Evolutionary conservation across 169 alveolate species (phyloP), one percentile per base, ranked within the genome.

Genomic region (Plasmodium fragile): DNA sequence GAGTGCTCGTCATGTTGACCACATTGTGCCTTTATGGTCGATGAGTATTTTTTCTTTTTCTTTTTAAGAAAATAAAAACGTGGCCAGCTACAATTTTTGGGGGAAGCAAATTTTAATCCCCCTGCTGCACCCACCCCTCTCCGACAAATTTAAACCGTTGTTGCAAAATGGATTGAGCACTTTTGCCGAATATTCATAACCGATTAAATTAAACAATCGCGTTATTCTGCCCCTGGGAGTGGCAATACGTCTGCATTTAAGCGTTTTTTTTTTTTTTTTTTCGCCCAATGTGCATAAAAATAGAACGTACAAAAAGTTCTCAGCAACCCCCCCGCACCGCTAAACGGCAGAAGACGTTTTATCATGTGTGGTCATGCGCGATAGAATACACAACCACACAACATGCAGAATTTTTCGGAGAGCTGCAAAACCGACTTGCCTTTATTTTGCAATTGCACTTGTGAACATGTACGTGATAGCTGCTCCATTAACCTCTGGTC

Each of bases 401-500:
- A 25, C 73, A 59, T 25, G 73, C 73, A 59, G 73, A 59, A 59
- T 59, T 59, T 59, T 59, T n/a, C 73, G 73, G 73, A n/a, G 34
- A 59, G 73, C 36, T 59, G 36, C 73, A 59, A 59, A 59, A 59
- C 28, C 28, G 34, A 59, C 34, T 6, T 25, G 34, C 34, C 28
- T 59, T 22, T 59, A 59, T 59, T 59, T 59, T 25, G 73, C 13
- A 59, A 59, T 59, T 59, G 73, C 34, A 59, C 73, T 59, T 59
- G 73, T 25, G 28, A 22, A n/a, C 34, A 59, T 59, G 13, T 22
- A 18, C 73, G 73, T 59, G 18, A 45, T 45, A 11, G n/a, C 55
- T 59, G 73, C 73, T 59, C 73, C 73, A 59, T 59, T 59, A 59
- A 59, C 34, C 16, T 59, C 34, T 59, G 73, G 73, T 16, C 34